These are phyloP conservation scores for Pugionium dolabratum DNA, from an alignment of 345 rosid genomes.

Conservation along the genomic window DNA sequence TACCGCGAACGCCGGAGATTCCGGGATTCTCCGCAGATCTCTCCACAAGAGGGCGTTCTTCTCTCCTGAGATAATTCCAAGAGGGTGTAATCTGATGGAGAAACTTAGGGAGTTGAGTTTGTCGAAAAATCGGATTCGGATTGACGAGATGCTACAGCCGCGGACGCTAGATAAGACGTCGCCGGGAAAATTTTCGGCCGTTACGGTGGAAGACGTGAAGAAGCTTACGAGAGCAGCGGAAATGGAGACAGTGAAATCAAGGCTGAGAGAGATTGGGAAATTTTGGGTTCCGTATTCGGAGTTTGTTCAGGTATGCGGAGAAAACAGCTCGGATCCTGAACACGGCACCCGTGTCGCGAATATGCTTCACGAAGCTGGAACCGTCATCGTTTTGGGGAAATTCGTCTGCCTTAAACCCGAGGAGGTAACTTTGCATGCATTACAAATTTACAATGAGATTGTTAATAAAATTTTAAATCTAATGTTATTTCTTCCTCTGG, in stretches of 20 bases:
- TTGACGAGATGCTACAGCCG: constrained; percentile 58
- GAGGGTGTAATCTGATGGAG: constrained; percentile 55
- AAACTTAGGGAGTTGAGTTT: constrained; percentile 54
- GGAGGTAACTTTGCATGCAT: constrained; percentile 55
- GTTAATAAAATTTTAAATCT: background rate
- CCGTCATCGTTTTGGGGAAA: constrained; percentile 72
- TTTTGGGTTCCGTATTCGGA: constrained; percentile 68
- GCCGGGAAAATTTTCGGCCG: constrained; percentile 28
- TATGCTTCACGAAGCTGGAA: constrained; percentile 73
- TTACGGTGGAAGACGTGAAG: constrained; percentile 74
- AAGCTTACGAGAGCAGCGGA: constrained; percentile 77
- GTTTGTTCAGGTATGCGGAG: constrained; percentile 62
- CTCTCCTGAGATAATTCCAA: constrained; percentile 46
- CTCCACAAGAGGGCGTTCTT: constrained; percentile 59
- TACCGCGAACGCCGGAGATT: constrained; percentile 66
- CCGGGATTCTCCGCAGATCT: constrained; percentile 59
- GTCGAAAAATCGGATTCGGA: constrained; percentile 54
- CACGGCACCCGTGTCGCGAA: constrained; percentile 62
- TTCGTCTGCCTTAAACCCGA: constrained; percentile 68
- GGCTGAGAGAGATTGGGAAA: constrained; percentile 56
- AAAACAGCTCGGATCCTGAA: constrained; percentile 61
- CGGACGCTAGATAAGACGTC: constrained; percentile 22
- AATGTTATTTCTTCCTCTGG: constrained; percentile 1
- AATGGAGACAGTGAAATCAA: constrained; percentile 69
- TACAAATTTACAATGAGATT: background rate